These are phyloP conservation scores for Coemansia erecta DNA, from an alignment of 192 early-diverging fungal genomes.

Conservation along the genomic window DNA sequence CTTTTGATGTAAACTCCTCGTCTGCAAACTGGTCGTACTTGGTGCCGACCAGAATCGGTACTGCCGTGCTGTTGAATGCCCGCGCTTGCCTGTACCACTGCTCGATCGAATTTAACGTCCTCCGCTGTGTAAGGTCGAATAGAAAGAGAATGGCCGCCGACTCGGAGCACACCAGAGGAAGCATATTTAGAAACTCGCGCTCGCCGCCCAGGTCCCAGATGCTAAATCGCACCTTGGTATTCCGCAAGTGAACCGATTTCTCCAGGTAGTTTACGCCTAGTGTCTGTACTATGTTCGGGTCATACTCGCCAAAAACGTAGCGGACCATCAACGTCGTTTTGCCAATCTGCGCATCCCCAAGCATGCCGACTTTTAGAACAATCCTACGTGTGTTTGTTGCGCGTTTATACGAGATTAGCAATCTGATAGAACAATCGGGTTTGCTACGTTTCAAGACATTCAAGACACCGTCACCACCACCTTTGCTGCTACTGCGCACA, in stretches of 20 bases:
- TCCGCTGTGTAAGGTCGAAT: conserved; percentile 91
- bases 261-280: conserved; percentile 97
- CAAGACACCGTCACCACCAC: too few relatives aligned
- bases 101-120: conserved; percentile 89
- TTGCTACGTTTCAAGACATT: too few relatives aligned
- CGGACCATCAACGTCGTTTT: conserved; percentile 97
- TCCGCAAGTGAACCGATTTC: conserved; percentile 86
- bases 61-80: conserved; percentile 93
- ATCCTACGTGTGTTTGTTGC: conserved; percentile 47
- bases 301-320: conserved; percentile 93
- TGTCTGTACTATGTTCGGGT: conserved; percentile 94
- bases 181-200: conserved; percentile 95
- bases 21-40: conserved; percentile 93
- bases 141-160: conserved; percentile 93
- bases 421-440: too few relatives aligned
- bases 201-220: conserved; percentile 98
- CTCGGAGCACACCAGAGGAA: conserved; percentile 95
- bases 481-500: too few relatives aligned
- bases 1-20: conserved; percentile 60
- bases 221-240: conserved; percentile 92
- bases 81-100: conserved; percentile 97
- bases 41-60: conserved; percentile 92
- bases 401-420: too few relatives aligned
- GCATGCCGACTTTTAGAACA: conserved; percentile 92
- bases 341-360: conserved; percentile 94